Evolutionary conservation across 768 basidiomycete genomes (phyloP), one percentile per base, ranked within the genome.

Genomic region (Sporobolomyces phaffii): DNA sequence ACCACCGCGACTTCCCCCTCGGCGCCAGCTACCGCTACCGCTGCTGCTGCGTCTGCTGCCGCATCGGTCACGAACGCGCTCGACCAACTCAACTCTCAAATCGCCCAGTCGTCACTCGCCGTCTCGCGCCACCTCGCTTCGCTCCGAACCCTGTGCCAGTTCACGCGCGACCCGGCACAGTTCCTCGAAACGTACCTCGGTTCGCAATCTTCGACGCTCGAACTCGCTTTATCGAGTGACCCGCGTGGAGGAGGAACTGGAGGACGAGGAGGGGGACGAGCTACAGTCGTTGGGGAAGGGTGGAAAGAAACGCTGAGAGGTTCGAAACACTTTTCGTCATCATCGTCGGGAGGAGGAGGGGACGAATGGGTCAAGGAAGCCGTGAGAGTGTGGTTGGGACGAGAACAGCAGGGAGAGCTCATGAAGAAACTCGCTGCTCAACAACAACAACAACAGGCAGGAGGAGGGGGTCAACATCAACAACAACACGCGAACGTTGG

Each of bases 341-440:
- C 26, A 17, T 43, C 47, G 4, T 40, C 34, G 17, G 44, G 17
- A 17, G 59, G 33, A 33, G 56, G 53, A 17, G 43, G n/a, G 18
- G 36, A 20, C 0, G 56, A 57, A 24, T 68, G 67, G 67, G 62
- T 68, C n/a, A 38, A 53, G 11, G 67, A 68, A 22, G 67, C 62
- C 14, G 62, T 57, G n/a, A 29, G 49, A 6, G 64, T 65, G 2
- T 47, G 34, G 48, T 31, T 56, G 18, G 54, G 40, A n/a, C 10
- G 54, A 18, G 54, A 31, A 31, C 11, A 29, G 18, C 38, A 43
- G 20, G 54, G 54, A 5, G 54, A 43, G 24, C 28, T 54, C 22
- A 54, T 18, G 36, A 38, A 54, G 38, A 13, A 11, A 14, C 9
- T 56, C 13, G 38, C 54, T 2, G 4, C 7, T n/a, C 22, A 54